phyloP scores from a whole-genome alignment of 495 filamentous ascomycete species.

The Choiromyces venosus region DNA sequence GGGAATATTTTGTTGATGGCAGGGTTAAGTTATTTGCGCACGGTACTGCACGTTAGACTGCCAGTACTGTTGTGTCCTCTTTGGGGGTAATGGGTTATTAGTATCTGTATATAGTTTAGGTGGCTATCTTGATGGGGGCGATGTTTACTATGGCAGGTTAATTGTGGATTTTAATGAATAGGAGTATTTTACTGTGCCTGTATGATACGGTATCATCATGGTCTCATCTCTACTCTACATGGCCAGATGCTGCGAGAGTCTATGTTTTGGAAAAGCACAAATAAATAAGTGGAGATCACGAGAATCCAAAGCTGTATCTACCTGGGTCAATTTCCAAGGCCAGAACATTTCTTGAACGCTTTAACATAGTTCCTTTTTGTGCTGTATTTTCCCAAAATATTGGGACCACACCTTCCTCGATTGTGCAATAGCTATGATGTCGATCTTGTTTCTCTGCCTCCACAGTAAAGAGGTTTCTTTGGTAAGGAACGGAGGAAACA shows the following conservation, averaged over 20 bases:
- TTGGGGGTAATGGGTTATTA: neutral
- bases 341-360: neutral
- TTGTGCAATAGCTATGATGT: neutral
- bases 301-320: neutral
- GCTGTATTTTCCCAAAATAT: neutral
- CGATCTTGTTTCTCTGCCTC: neutral
- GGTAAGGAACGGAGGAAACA: neutral
- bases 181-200: neutral
- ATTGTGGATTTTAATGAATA: neutral
- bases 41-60: neutral
- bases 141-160: neutral
- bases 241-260: neutral
- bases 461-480: neutral
- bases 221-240: neutral
- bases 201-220: neutral
- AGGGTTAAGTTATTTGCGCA: neutral
- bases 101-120: neutral
- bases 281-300: neutral
- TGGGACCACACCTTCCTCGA: neutral
- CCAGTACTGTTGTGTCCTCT: neutral
- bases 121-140: neutral
- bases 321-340: neutral
- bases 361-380: neutral
- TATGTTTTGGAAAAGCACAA: neutral
- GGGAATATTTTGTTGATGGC: neutral